Evolutionary conservation across 176 grass and related monocot species (phyloP), one percentile per base, ranked within the genome.

Genomic region (Musa beccarii): DNA sequence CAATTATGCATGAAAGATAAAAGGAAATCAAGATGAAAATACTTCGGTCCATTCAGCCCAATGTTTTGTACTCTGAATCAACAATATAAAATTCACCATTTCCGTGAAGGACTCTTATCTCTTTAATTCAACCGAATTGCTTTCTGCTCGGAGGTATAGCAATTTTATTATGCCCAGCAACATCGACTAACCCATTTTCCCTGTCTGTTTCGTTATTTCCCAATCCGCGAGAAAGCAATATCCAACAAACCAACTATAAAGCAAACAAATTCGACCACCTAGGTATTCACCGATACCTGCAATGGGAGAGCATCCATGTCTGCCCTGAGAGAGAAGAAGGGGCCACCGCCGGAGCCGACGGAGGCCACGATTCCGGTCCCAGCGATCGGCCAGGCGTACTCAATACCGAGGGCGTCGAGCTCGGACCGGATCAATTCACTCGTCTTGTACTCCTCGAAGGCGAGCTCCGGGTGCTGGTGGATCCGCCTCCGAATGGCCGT

Each of bases 281-380:
- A 17, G n/a, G 62, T 4, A 53, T 75, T 2, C 16, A 14, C 15
- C 24, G 3, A 43, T 71, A 79, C 93, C 89, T 96, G 87, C 71
- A 92, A 81, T 25, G 93, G 89, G 9, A 96, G 87, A 8, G 93
- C 89, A 73, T 92, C 93, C 93, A 96, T 96, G 85, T 96, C 93
- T 1, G 93, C 89, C 10, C 93, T 68, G 69, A 96, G 89, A 14
- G 85, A 87, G 57, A 96, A 92, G 55, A 92, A 64, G 0, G 85
- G 89, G 2, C 83, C 83, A 2, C 53, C 24, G 68, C 52, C 89
- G 19, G 11, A 81, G 0, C 51, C 23, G 11, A 90, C 73, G 22
- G 81, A 79, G 51, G 83, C 89, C 8, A 92, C 81, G 71, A 92
- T 76, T 57, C 89, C 93, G 1, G 93, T 92, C 53, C 21, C 55